These are phyloP conservation scores for Tuber aestivum DNA, from an alignment of 495 filamentous ascomycete genomes.

Conservation along the genomic window DNA sequence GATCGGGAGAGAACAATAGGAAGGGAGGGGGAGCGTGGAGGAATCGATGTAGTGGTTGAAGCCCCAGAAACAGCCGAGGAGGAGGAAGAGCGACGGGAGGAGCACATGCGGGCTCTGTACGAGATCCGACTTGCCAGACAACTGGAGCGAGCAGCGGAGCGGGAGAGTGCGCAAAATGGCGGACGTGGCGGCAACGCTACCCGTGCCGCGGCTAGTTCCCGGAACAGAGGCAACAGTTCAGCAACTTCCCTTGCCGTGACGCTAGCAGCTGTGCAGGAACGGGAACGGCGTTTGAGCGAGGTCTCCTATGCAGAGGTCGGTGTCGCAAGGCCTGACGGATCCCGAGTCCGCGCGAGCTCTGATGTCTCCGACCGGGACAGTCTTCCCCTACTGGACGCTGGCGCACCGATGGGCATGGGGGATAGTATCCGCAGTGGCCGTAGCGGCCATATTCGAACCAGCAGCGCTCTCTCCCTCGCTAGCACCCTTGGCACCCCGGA, in stretches of 20 bases:
- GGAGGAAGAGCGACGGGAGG: slow-evolving; percentile 74
- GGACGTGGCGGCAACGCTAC: slow-evolving; percentile 58
- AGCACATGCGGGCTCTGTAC: slow-evolving; percentile 88
- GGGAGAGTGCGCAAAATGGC: slow-evolving; percentile 64
- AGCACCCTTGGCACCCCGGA: slow-evolving; percentile 11
- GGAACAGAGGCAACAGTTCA: slow-evolving; percentile 18
- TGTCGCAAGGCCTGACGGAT: slow-evolving; percentile 81
- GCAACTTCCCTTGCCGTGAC: slow-evolving; percentile 29
- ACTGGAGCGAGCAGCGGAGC: slow-evolving; percentile 63
- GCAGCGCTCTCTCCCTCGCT: slow-evolving; percentile 4
- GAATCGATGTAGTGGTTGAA: slow-evolving; percentile 88
- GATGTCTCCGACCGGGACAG: slow-evolving; percentile 33
- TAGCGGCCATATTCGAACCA: slow-evolving; percentile 11
- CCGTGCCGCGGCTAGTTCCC: slow-evolving; percentile 21
- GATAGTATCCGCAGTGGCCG: slow-evolving; percentile 23
- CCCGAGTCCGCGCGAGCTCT: slow-evolving; percentile 64
- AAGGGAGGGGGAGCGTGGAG: slow-evolving; percentile 82
- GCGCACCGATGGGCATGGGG: slow-evolving; percentile 36
- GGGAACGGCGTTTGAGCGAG: slow-evolving; percentile 69
- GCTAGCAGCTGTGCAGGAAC: slow-evolving; percentile 45
- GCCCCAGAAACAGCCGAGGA: slow-evolving; percentile 64
- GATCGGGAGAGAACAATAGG: slow-evolving; percentile 79
- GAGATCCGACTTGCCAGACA: slow-evolving; percentile 78
- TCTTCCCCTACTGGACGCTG: slow-evolving; percentile 28
- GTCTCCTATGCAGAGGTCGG: slow-evolving; percentile 84